These are phyloP conservation scores for Verruconis gallopava DNA, from an alignment of 2,329 filamentous ascomycete species.

Conservation along the genomic window DNA sequence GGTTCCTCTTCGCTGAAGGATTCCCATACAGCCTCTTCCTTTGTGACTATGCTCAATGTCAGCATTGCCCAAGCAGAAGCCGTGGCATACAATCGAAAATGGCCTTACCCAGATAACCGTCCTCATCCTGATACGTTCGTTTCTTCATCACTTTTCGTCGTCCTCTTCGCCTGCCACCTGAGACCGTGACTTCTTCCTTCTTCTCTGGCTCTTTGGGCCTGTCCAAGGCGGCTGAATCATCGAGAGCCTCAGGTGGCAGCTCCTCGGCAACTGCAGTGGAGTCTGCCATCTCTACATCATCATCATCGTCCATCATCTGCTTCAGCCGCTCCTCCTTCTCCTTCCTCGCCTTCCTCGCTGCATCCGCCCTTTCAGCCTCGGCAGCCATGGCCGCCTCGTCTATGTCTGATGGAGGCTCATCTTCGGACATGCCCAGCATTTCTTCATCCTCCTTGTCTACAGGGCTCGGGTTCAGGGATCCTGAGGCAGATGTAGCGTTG, in stretches of 20 bases:
- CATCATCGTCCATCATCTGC: conserved; percentile 60
- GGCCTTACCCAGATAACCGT: conserved; percentile 70
- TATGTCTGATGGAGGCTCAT: conserved; percentile 24
- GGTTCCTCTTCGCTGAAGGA: conserved; percentile 86
- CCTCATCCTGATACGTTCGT: conserved; percentile 72
- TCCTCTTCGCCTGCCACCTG: conserved; percentile 58
- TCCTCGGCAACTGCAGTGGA: conserved; percentile 38
- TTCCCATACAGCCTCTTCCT: conserved; percentile 76
- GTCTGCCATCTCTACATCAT: conserved; percentile 47
- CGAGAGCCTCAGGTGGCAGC: conserved; percentile 25
- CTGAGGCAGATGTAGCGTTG: conserved; percentile 27
- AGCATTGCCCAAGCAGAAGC: conserved; percentile 11
- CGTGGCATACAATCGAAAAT: not conserved
- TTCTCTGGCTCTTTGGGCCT: conserved; percentile 15
- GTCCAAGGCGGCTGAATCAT: conserved; percentile 27
- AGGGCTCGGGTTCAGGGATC: conserved; percentile 17
- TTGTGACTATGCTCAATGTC: conserved; percentile 53
- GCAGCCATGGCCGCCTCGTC: conserved; percentile 10
- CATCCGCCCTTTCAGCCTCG: conserved; percentile 13
- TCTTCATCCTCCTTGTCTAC: conserved; percentile 20
- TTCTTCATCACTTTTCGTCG: conserved; percentile 76
- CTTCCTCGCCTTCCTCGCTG: conserved; percentile 35
- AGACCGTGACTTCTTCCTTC: conserved; percentile 36
- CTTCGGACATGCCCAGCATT: conserved; percentile 18
- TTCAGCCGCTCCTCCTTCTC: conserved; percentile 53